These are phyloP conservation scores for Phytophthora sansomeana DNA, from an alignment of 352 stramenopile genomes.

Conservation along the genomic window DNA sequence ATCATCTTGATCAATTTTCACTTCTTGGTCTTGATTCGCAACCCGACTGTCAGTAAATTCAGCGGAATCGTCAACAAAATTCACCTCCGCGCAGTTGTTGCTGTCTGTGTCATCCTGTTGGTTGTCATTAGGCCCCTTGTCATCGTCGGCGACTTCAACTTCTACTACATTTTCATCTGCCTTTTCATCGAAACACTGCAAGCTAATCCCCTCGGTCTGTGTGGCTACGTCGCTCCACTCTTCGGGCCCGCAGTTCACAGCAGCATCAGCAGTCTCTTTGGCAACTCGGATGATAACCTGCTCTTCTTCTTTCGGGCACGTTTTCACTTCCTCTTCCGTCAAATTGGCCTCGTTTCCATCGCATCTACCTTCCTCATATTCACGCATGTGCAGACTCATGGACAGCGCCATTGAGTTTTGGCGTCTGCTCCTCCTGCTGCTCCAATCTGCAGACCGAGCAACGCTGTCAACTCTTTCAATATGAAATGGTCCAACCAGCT, in stretches of 20 bases:
- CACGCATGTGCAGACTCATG: slow-evolving; percentile 20
- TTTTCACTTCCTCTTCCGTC: background rate
- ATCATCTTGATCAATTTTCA: background rate
- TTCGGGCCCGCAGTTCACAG: slow-evolving; percentile 17
- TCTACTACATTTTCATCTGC: background rate
- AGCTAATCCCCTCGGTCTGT: slow-evolving; percentile 21
- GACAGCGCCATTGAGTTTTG: slow-evolving; percentile 44
- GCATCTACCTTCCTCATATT: slow-evolving; percentile 11
- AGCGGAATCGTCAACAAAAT: background rate
- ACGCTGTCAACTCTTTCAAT: background rate
- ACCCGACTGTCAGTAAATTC: background rate
- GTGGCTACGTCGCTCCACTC: slow-evolving; percentile 11
- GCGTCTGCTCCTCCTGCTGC: slow-evolving; percentile 5
- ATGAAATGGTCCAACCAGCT: background rate
- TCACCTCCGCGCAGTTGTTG: background rate
- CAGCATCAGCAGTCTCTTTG: slow-evolving; percentile 16
- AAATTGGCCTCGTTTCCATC: slow-evolving; percentile 3
- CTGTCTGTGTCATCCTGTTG: background rate
- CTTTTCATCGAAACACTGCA: slow-evolving; percentile 1
- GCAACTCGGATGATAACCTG: background rate
- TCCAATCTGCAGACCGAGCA: slow-evolving; percentile 34
- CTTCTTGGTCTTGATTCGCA: background rate
- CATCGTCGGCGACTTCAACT: background rate
- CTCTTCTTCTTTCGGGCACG: background rate
- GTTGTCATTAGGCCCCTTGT: background rate